A percentile compares a stretch with the other conserved stretches of the same genome.
phyloP scores from a whole-genome alignment of 2,329 filamentous ascomycete genomes.

The Esteya vermicola region DNA sequence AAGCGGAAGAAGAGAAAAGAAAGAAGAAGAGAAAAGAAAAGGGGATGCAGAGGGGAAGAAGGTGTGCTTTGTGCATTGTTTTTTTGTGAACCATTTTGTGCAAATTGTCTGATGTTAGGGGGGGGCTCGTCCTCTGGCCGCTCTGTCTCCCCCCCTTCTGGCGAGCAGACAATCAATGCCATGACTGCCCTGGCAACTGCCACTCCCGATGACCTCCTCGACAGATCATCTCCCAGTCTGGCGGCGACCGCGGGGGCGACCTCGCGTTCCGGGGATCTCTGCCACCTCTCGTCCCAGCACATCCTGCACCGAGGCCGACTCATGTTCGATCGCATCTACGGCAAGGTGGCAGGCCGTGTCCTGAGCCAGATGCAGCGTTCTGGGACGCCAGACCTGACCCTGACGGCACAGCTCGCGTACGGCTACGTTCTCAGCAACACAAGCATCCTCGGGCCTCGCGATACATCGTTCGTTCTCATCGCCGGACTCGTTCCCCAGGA shows the following conservation, averaged over 20 bases:
- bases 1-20: too few relatives aligned
- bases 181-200: slow-evolving; percentile 27
- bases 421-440: slow-evolving; percentile 33
- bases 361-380: slow-evolving; percentile 32
- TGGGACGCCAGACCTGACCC: slow-evolving; percentile 34
- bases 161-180: slow-evolving; percentile 31
- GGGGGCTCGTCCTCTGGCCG: too few relatives aligned
- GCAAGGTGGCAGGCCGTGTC: slow-evolving; percentile 30
- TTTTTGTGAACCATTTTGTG: too few relatives aligned
- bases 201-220: slow-evolving; percentile 26
- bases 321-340: slow-evolving; percentile 35
- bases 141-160: too few relatives aligned
- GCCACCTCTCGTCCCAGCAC: slow-evolving; percentile 17
- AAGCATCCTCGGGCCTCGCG: slow-evolving; percentile 25
- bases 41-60: too few relatives aligned
- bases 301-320: slow-evolving; percentile 27
- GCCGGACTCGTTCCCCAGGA: slow-evolving; percentile 36
- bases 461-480: slow-evolving; percentile 37
- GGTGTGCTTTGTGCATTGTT: too few relatives aligned
- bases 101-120: too few relatives aligned
- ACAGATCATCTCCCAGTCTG: slow-evolving; percentile 18
- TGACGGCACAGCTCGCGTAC: slow-evolving; percentile 32
- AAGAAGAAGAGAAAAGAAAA: too few relatives aligned
- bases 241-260: slow-evolving; percentile 28
- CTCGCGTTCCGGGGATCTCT: slow-evolving; percentile 22